Evolutionary conservation across 129 eudicot species (phyloP), one percentile per base, ranked within the genome.

Genomic region (Tanacetum coccineum): DNA sequence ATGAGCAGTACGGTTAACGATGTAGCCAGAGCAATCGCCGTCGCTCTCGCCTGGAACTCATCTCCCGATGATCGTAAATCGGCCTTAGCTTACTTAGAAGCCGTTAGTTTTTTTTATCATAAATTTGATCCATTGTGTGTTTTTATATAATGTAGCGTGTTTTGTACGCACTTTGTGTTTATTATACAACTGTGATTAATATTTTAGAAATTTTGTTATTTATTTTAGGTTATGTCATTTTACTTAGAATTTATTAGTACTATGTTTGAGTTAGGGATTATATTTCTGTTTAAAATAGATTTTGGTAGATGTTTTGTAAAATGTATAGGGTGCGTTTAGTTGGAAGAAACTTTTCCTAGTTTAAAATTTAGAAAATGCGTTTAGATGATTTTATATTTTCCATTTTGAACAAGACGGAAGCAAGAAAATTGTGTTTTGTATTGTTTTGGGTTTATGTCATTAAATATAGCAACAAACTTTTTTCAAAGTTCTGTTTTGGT

Each of bases 1-100:
- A 75, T 59, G 62, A 46, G 72, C 42, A 75, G 74, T 64, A 81
- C 77, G 19, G 87, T 85, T 25, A 79, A 17, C 73, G 83, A 78
- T 71, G 96, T 91, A 54, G 96, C 96, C 58, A 70, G 83, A 59
- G 98, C 98, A 52, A 91, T 91, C 19, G 51, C 68, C 57, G 79
- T 87, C 68, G 91, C 90, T 66, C 82, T 88, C 2, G 96, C 81
- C 66, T 85, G 96, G 90, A 82, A 72, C 46, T 87, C 95, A 1
- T 78, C 94, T 46, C 75, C 94, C 25, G 96, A 85, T 62, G 82
- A 83, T 71, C 91, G 98, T 11, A 83, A 87, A 25, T 77, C 87
- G 30, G 98, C 98, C 2, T 74, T 84, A 68, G 59, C 92, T 22
- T 87, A 67, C 81, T 71, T 91, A 70, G 92, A 91, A 78, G 76